Conservation (phyloP, 345 rosid genomes). For the Rhodamnia argentea region DNA sequence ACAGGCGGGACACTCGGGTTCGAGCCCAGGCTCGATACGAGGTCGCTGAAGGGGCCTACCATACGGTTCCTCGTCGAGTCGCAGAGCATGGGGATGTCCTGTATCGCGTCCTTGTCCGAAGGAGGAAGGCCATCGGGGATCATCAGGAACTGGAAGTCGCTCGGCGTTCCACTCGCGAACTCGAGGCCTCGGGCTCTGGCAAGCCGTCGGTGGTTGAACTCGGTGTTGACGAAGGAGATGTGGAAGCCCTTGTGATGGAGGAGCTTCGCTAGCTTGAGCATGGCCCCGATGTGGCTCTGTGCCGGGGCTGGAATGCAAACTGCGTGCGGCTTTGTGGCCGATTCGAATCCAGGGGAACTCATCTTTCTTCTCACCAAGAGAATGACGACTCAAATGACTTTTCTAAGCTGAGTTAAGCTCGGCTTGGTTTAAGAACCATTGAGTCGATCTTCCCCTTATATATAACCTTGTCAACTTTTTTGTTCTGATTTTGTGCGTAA, state of each 20-base stretch:
- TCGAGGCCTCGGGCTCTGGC: neutral
- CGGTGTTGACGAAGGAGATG: slow-evolving; percentile 12
- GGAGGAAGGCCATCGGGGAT: slow-evolving; percentile 11
- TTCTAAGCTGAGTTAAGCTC: neutral
- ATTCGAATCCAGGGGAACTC: neutral
- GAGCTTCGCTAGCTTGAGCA: slow-evolving; percentile 11
- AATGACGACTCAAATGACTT: neutral
- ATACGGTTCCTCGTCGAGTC: neutral
- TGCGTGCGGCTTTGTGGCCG: neutral
- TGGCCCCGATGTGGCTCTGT: slow-evolving; percentile 13
- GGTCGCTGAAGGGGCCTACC: neutral
- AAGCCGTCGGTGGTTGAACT: slow-evolving; percentile 10
- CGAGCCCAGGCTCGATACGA: neutral
- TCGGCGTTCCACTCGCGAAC: neutral
- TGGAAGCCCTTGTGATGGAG: slow-evolving; percentile 10
- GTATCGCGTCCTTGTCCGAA: neutral
- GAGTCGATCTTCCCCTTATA: neutral
- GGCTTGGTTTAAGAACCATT: neutral
- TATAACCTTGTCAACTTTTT: neutral
- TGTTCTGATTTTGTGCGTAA: neutral
- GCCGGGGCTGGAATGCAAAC: slow-evolving; percentile 4
- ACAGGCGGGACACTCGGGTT: neutral
- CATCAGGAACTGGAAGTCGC: neutral
- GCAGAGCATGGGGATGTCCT: neutral
- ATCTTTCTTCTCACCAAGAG: neutral